Conservation (phyloP, 306 rosid genomes). For the Quercus wislizeni region DNA sequence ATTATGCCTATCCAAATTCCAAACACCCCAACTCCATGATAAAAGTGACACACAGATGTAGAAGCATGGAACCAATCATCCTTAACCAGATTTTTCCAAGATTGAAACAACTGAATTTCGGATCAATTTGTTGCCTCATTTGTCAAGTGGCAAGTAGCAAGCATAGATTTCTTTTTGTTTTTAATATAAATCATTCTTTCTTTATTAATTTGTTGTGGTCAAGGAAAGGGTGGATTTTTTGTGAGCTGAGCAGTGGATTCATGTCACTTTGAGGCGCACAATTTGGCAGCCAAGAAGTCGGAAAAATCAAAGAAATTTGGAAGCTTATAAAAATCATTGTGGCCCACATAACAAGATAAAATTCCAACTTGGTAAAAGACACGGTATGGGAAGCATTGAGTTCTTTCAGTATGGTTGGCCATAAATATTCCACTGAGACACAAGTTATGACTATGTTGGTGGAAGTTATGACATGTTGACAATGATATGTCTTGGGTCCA, state of each 20-base stretch:
- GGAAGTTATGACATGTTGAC: constrained; percentile 61
- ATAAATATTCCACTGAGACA: constrained; percentile 70
- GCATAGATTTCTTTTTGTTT: not conserved
- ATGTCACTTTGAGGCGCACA: not conserved
- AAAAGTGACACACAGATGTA: no score
- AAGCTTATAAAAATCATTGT: constrained; percentile 16
- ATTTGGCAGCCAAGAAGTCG: constrained; percentile 1
- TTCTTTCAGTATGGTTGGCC: constrained; percentile 50
- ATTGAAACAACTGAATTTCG: not conserved
- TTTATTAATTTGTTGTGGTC: not conserved
- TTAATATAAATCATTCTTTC: not conserved
- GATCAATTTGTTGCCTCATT: not conserved
- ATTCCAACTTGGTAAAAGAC: constrained; percentile 27
- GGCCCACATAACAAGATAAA: constrained; percentile 29
- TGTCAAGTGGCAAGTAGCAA: not conserved
- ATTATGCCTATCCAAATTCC: no score
- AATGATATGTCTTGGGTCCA: constrained; percentile 70
- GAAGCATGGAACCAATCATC: not conserved
- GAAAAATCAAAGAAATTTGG: constrained; percentile 20
- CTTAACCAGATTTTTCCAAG: not conserved
- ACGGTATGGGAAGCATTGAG: constrained; percentile 26
- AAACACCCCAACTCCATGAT: no score
- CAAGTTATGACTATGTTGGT: constrained; percentile 65
- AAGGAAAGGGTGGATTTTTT: not conserved
- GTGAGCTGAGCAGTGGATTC: not conserved